Conservation (phyloP, 164 flowering plant species). For the Amborella trichopoda region DNA sequence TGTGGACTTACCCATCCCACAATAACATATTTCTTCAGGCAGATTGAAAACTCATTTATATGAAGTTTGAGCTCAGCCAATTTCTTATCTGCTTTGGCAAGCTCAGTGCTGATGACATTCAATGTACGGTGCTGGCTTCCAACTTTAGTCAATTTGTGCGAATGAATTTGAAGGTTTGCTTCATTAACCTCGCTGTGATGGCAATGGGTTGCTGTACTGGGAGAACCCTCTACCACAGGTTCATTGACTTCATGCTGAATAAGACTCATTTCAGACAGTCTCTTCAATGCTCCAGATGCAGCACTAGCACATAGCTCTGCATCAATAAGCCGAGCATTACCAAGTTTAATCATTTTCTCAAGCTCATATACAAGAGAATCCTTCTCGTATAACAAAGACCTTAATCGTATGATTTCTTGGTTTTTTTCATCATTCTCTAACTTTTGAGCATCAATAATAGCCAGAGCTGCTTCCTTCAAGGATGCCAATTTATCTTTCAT, state of each 20-base stretch:
- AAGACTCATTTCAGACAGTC: slow-evolving; percentile 13
- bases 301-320: slow-evolving; percentile 32
- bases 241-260: no score
- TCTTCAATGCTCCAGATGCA: slow-evolving; percentile 19
- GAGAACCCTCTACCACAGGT: no score
- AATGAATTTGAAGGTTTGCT: no score
- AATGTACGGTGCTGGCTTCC: no score
- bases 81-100: slow-evolving; percentile 20
- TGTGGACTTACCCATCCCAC: no score
- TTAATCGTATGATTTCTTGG: slow-evolving; percentile 20
- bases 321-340: slow-evolving; percentile 21
- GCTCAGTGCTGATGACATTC: slow-evolving; percentile 23
- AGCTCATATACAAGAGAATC: slow-evolving; percentile 11
- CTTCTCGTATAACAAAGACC: slow-evolving; percentile 20
- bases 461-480: slow-evolving; percentile 60
- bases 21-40: no score
- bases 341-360: slow-evolving; percentile 18
- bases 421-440: slow-evolving; percentile 17
- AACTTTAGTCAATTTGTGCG: no score
- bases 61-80: slow-evolving; percentile 16
- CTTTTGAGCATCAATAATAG: slow-evolving; percentile 41
- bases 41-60: no score
- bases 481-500: slow-evolving; percentile 48
- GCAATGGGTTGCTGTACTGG: slow-evolving; percentile 16
- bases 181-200: no score